phyloP scores from a whole-genome alignment of 345 rosid species.

The Salix purpurea region DNA sequence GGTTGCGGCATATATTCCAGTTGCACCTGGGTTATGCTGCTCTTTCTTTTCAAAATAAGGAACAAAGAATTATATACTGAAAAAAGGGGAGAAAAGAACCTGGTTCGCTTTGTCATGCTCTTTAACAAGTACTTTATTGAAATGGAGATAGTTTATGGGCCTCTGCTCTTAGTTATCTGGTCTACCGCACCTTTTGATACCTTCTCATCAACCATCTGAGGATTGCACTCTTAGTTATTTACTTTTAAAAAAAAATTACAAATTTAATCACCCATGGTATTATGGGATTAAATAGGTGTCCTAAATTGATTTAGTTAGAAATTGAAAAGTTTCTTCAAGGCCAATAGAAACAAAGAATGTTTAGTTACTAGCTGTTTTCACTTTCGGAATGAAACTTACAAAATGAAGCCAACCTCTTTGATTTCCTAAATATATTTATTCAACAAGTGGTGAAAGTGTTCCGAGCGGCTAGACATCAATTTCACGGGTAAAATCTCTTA shows the following conservation, averaged over 20 bases:
- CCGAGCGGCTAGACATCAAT: no score
- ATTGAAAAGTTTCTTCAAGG: background rate
- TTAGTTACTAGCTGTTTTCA: background rate
- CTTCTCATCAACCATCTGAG: background rate
- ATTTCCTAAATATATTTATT: background rate
- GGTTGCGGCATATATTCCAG: slow-evolving; percentile 22
- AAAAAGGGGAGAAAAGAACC: background rate
- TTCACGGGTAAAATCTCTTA: no score
- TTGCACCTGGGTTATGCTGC: slow-evolving; percentile 3
- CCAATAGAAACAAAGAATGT: background rate
- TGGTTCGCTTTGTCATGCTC: background rate
- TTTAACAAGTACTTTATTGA: background rate
- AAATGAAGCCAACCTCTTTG: background rate
- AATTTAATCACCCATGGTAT: background rate
- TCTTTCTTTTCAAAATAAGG: background rate
- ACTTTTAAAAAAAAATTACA: background rate
- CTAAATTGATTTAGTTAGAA: background rate
- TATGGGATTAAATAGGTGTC: background rate
- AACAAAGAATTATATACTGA: background rate
- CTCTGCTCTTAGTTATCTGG: background rate
- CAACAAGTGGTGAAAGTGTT: no score
- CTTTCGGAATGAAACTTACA: background rate
- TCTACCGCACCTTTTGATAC: background rate
- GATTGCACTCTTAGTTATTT: background rate
- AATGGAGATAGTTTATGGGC: background rate